Conservation (phyloP, 1,284 basidiomycete genomes). For the Cutaneotrichosporon cyanovorans region DNA sequence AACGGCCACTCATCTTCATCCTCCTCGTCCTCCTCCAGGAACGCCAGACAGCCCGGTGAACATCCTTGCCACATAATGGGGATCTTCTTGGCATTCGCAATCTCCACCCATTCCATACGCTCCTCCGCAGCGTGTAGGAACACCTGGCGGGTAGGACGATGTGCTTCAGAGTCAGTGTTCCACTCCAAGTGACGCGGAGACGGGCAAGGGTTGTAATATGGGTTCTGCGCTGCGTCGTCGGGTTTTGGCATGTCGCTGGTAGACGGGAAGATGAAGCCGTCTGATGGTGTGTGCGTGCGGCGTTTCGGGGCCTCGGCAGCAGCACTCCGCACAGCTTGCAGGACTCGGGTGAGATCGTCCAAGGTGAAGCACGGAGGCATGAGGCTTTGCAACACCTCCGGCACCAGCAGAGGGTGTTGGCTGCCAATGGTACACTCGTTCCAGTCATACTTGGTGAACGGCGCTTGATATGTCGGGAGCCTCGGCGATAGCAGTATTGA, state of each 20-base stretch:
- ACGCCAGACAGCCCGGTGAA: conserved; percentile 38
- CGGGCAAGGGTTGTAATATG: conserved; percentile 39
- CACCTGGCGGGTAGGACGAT: conserved; percentile 20
- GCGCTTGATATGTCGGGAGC: conserved; percentile 26
- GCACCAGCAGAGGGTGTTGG: conserved; percentile 32
- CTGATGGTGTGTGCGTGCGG: neutral
- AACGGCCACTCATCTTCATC: conserved; percentile 23
- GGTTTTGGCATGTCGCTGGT: conserved; percentile 19
- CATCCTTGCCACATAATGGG: conserved; percentile 43
- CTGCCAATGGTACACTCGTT: conserved; percentile 14
- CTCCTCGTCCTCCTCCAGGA: conserved; percentile 32
- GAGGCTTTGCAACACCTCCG: conserved; percentile 17
- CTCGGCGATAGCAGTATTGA: conserved; percentile 36
- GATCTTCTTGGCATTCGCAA: conserved; percentile 25
- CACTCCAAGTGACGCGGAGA: conserved; percentile 32
- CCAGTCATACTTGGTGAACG: conserved; percentile 39
- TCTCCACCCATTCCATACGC: conserved; percentile 38
- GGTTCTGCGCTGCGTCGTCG: conserved; percentile 41
- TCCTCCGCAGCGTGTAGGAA: conserved; percentile 42
- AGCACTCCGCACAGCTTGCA: conserved; percentile 26
- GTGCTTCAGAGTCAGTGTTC: conserved; percentile 1
- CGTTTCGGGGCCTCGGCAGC: neutral
- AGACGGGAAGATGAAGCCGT: conserved; percentile 24
- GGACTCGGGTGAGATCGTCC: conserved; percentile 18
- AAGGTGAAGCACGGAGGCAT: conserved; percentile 20